Conservation (phyloP, 805 yeast genomes). For the Torulaspora quercuum region DNA sequence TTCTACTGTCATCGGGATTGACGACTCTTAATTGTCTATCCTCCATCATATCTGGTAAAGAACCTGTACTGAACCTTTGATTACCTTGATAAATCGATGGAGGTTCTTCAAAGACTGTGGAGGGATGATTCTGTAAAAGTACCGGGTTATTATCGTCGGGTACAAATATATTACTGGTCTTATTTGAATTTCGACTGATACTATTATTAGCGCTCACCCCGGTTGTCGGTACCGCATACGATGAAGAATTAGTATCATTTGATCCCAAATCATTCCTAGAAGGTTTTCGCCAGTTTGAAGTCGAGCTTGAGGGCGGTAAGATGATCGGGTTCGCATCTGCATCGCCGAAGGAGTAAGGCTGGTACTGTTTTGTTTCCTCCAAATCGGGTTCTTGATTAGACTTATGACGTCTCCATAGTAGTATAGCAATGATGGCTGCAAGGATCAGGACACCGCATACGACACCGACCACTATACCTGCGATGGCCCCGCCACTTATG, state of each 20-base stretch:
- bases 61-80: slow-evolving; percentile 51
- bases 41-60: slow-evolving; percentile 45
- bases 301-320: slow-evolving; percentile 20
- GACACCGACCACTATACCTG: slow-evolving; percentile 58
- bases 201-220: slow-evolving; percentile 16
- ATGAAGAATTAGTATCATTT: slow-evolving; percentile 12
- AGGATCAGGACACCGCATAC: slow-evolving; percentile 42
- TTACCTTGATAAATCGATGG: slow-evolving; percentile 43
- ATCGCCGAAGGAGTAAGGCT: slow-evolving; percentile 37
- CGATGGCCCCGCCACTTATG: slow-evolving; percentile 49
- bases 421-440: slow-evolving; percentile 41
- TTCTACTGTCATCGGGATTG: slow-evolving; percentile 38
- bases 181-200: slow-evolving; percentile 9
- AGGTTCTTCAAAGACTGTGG: slow-evolving; percentile 21
- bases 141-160: slow-evolving; percentile 11
- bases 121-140: slow-evolving; percentile 14
- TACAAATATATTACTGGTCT: slow-evolving; percentile 7
- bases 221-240: slow-evolving; percentile 18
- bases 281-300: slow-evolving; percentile 18
- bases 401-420: slow-evolving; percentile 42
- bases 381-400: slow-evolving; percentile 40
- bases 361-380: slow-evolving; percentile 40
- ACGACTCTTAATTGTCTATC: slow-evolving; percentile 49
- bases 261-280: slow-evolving; percentile 14
- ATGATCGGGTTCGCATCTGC: slow-evolving; percentile 30